Percentiles rank a stretch among this genome's conserved stretches.
These are phyloP conservation scores for Juglanconis oblonga DNA, from an alignment of 2,329 filamentous ascomycete species.

Conservation along the genomic window DNA sequence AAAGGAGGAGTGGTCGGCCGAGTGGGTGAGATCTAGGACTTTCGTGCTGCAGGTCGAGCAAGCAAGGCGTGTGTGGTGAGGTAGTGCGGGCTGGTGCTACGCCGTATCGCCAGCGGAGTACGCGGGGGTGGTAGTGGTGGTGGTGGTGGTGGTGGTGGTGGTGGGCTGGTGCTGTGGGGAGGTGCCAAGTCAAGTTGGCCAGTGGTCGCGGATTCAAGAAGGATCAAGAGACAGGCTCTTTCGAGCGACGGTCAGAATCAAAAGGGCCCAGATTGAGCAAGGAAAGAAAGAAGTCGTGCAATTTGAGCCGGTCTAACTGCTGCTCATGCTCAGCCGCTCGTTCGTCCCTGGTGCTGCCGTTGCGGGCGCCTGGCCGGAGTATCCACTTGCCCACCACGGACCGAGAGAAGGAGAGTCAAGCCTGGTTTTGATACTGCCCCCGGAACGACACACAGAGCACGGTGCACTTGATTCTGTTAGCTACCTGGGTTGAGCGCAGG, in stretches of 20 bases:
- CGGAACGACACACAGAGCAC: background rate
- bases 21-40: slow-evolving; percentile 9
- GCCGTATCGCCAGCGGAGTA: slow-evolving; percentile 9
- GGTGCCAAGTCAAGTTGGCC: background rate
- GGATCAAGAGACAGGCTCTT: background rate
- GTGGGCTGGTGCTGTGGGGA: no score
- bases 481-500: no score
- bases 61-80: background rate
- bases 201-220: background rate
- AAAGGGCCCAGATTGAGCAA: background rate
- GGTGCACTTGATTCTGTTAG: no score
- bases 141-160: no score
- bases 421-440: background rate
- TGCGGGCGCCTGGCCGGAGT: background rate
- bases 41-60: slow-evolving; percentile 7
- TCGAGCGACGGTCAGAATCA: background rate
- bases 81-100: slow-evolving; percentile 8
- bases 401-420: background rate
- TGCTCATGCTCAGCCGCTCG: background rate
- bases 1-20: background rate
- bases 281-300: background rate
- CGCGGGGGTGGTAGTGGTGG: background rate
- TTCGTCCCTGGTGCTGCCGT: background rate
- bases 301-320: background rate
- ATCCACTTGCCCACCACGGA: background rate